Evolutionary conservation across 2,329 filamentous ascomycete species (phyloP).

Genomic region (Exophiala bonariae): DNA sequence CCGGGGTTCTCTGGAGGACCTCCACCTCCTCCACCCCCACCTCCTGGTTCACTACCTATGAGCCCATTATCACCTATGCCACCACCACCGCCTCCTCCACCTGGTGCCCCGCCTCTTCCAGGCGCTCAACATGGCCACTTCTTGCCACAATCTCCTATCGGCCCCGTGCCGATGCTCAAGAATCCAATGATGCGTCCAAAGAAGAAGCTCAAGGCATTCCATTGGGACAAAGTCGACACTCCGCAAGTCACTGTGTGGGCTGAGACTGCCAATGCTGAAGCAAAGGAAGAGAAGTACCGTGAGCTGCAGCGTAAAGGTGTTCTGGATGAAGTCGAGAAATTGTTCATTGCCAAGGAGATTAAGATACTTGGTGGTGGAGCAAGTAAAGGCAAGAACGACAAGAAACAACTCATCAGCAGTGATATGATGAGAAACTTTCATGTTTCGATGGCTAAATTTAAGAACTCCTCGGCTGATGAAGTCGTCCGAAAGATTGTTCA

Average conservation of each 20-base stretch:
- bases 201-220: slow-evolving; percentile 98
- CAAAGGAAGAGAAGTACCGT: slow-evolving; percentile 91
- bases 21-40: slow-evolving; percentile 42
- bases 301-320: slow-evolving; percentile 94
- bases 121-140: slow-evolving; percentile 67
- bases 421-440: slow-evolving; percentile 89
- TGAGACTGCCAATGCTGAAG: slow-evolving; percentile 80
- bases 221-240: slow-evolving; percentile 98
- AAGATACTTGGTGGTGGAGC: slow-evolving; percentile 74
- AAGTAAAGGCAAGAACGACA: slow-evolving; percentile 78
- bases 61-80: slow-evolving; percentile 39
- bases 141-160: slow-evolving; percentile 63
- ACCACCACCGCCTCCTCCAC: slow-evolving; percentile 59
- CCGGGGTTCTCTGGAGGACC: slow-evolving; percentile 46
- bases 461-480: slow-evolving; percentile 77
- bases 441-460: slow-evolving; percentile 93
- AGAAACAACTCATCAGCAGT: slow-evolving; percentile 93
- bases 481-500: slow-evolving; percentile 92
- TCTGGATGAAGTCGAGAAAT: slow-evolving; percentile 92
- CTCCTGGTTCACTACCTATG: slow-evolving; percentile 40
- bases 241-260: slow-evolving; percentile 93
- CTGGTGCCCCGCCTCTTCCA: slow-evolving; percentile 64
- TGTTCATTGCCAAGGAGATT: slow-evolving; percentile 96
- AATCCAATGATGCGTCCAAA: slow-evolving; percentile 84
- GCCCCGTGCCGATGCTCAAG: slow-evolving; percentile 60